These are phyloP conservation scores for Colletotrichum sp. DNA, from an alignment of 2,329 filamentous ascomycete species.

Conservation along the genomic window DNA sequence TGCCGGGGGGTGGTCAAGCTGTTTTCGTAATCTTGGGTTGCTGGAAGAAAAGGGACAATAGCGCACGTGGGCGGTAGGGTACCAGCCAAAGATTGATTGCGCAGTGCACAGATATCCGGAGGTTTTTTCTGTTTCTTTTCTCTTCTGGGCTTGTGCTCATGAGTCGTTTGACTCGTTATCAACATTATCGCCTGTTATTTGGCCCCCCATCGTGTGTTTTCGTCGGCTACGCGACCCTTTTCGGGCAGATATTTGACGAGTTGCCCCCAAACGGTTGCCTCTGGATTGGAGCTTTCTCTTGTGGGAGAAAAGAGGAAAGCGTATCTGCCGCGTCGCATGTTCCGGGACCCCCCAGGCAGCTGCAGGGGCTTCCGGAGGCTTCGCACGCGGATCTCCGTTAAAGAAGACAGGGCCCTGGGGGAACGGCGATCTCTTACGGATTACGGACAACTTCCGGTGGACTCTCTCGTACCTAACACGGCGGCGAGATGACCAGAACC, in stretches of 20 bases:
- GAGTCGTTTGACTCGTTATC: background rate
- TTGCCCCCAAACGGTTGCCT: background rate
- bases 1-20: background rate
- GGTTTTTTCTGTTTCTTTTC: background rate
- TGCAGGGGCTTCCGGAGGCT: background rate
- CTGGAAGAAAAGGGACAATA: background rate
- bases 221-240: background rate
- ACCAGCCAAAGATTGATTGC: background rate
- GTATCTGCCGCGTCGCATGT: background rate
- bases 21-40: background rate
- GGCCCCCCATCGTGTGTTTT: background rate
- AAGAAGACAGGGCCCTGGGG: background rate
- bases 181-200: background rate
- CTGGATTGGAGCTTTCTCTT: background rate
- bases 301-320: background rate
- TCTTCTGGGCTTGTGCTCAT: background rate
- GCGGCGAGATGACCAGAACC: background rate
- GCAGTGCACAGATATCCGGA: background rate
- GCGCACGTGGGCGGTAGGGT: background rate
- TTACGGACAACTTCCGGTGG: background rate
- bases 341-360: background rate
- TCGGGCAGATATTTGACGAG: background rate
- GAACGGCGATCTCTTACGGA: background rate
- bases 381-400: background rate
- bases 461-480: background rate